phyloP scores from a whole-genome alignment of 306 rosid genomes.

The Comarum palustre region DNA sequence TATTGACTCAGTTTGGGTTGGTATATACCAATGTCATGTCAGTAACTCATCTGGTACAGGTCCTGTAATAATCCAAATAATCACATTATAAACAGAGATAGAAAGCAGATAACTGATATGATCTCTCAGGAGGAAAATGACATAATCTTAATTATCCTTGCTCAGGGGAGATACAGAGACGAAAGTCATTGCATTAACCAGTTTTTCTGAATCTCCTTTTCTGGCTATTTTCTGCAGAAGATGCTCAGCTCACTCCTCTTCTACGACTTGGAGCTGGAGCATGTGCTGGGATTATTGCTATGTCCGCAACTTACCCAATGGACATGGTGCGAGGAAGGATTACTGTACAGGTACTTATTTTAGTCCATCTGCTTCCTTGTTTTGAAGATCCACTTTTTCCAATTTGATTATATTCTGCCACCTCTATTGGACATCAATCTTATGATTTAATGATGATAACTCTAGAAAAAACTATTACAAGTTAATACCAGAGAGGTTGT shows the following conservation, averaged over 20 bases:
- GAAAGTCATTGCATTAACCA: not conserved
- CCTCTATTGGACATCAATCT: not conserved
- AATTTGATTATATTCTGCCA: not conserved
- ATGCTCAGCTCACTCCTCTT: constrained; percentile 91
- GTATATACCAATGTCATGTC: not conserved
- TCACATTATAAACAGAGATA: not conserved
- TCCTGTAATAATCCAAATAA: not conserved
- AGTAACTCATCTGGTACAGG: not conserved
- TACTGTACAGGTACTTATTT: constrained; percentile 79
- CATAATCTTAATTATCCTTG: not conserved
- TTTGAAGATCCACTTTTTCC: not conserved
- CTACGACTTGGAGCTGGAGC: constrained; percentile 99
- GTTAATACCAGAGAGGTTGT: not conserved
- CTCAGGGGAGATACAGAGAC: not conserved
- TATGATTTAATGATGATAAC: not conserved
- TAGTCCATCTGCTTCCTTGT: constrained; percentile 9
- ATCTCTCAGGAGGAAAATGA: not conserved
- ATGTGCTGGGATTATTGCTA: constrained; percentile 97
- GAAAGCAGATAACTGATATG: constrained; percentile 7
- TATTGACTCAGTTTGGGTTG: not conserved
- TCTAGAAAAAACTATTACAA: not conserved
- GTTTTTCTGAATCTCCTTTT: constrained; percentile 9
- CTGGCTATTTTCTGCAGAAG: constrained; percentile 51
- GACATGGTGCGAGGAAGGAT: constrained; percentile 99
- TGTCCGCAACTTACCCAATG: constrained; percentile 99